Evolutionary conservation across 2,329 filamentous ascomycete species (phyloP), one percentile per base, ranked within the genome.

Genomic region (Talaromyces sp.): DNA sequence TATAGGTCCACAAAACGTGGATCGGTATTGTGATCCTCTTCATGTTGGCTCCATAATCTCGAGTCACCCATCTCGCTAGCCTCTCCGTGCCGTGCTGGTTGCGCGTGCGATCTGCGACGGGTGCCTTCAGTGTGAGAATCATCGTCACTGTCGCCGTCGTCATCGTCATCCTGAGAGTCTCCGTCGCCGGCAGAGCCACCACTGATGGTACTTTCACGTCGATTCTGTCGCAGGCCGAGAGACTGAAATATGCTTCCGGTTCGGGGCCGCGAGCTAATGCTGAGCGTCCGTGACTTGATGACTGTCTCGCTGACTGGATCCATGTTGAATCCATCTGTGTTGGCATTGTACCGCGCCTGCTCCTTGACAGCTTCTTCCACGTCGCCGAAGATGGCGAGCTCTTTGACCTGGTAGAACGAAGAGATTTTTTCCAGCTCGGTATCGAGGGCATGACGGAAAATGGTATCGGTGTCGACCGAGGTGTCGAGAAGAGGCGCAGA

Each of bases 341-440:
- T 86, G 17, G 84, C 82, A 63, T 93, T 83, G 68, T 88, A 91
- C 7, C 80, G 79, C 59, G 86, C 85, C 49, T 91, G 85, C 70
- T 98, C 93, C 55, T 82, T 82, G 60, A 93, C 77, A n/a, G 98
- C 79, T 39, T 88, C 84, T 55, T 89, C 86, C 9, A 93, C 86
- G 73, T 97, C 93, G 58, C 88, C 87, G 63, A 89, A 86, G 15
- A 99, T 87, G 73, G 98, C 93, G 27, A 86, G 82, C 76, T 99
- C 93, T 76, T 99, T 99, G 64, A 91, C 78, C 64, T 88, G 84
- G 76, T 95, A 98, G 75, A 99, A 99, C 0, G 89, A 90, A 70
- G 86, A 90, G 64, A 99, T 92, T 81, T 98, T 98, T 71, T 98
- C 93, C 57, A 99, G 80, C 75, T 99, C 95, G 49, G 89, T 84